Conservation (phyloP, 208 protist species). For the Giardia muris region DNA sequence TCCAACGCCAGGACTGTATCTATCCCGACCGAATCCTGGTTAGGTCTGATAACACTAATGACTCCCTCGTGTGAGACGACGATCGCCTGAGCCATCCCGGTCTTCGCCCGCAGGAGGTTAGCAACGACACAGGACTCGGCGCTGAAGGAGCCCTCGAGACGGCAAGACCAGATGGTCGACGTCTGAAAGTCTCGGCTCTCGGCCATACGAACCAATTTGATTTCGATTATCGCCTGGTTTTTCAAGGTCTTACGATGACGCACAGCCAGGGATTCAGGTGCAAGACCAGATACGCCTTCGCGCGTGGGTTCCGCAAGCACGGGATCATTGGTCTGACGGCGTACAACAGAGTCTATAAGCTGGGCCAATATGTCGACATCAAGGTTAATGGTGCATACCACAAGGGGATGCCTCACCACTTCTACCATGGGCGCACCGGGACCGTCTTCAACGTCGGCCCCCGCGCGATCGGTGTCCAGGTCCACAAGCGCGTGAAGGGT, state of each 20-base stretch:
- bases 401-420: conserved; percentile 98
- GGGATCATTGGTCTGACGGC: conserved; percentile 68
- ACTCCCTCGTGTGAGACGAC: not conserved
- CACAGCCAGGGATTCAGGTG: conserved; percentile 83
- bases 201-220: not conserved
- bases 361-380: conserved; percentile 96
- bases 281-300: conserved; percentile 86
- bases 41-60: not conserved
- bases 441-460: conserved; percentile 95
- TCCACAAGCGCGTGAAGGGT: conserved; percentile 91
- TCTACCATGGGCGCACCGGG: conserved; percentile 98
- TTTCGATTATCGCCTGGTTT: not conserved
- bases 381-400: conserved; percentile 85
- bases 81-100: not conserved
- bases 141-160: not conserved
- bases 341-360: conserved; percentile 81
- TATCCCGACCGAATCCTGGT: not conserved
- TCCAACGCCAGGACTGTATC: not conserved
- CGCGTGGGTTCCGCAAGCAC: conserved; percentile 80
- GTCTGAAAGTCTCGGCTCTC: not conserved
- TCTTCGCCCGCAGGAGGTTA: not conserved
- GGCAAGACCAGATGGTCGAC: not conserved
- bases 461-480: conserved; percentile 87
- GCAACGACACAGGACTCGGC: not conserved
- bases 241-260: conserved; percentile 51